Evolutionary conservation across 164 flowering plant species (phyloP), one percentile per base, ranked within the genome.

Genomic region (Magnolia kwangsiensis): DNA sequence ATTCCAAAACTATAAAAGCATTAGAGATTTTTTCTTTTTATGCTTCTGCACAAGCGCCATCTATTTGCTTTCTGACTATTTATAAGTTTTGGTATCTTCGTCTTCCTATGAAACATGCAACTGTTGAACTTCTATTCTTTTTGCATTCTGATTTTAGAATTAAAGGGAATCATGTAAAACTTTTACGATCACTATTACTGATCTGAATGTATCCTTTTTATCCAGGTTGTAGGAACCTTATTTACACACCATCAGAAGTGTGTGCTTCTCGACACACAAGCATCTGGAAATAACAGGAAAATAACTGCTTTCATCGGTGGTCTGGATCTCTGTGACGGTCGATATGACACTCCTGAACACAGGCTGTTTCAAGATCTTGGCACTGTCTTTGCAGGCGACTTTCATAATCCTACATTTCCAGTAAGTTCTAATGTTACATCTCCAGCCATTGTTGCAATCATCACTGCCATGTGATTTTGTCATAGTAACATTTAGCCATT

Each of bases 241-340:
- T 91, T 90, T 85, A 88, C 97, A 1, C 97, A 92, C 82, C 97
- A 92, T 77, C 97, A 92, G 83, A 92, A 92, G 77, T 91, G 95
- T 77, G 87, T 92, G 83, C 78, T 92, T 78, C 81, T 92, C 58
- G 97, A 92, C 82, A 85, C 91, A 51, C 90, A 87, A 78, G 90
- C 89, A 59, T 45, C 79, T 67, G 95, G 91, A 70, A 91, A 88
- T 81, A 87, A 87, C 63, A 77, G 92, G 77, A 91, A 92, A 80
- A 82, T 92, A 61, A 87, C 89, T 70, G 90, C 97, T 58, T 92
- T 91, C 72, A 81, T 91, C 23, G 97, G 97, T 49, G 95, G 95
- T 51, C 82, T 92, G 59, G 97, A 92, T 87, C 81, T 92, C 31
- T 92, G 97, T 79, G 95, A 92, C 79, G 97, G 97, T 8, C 83